Base-by-base conservation (phyloP, 2,329 filamentous ascomycete species). In the Colletotrichum echinochloae region DNA sequence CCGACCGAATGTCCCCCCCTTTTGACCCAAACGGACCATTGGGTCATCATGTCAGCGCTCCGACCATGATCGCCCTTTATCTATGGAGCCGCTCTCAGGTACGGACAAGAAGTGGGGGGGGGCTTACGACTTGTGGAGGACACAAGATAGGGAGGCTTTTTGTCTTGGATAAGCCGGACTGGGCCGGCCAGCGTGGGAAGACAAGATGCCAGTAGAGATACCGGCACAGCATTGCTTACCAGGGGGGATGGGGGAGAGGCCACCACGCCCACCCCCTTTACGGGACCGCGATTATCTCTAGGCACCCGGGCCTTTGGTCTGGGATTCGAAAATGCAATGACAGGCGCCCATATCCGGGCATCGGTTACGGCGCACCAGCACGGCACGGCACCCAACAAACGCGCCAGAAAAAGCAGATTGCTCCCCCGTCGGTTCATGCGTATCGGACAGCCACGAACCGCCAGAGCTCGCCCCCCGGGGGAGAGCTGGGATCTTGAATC, bases 351-450 rank as follows among this genome's bases (percentile, higher is more conserved):
- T n/a, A 30, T 61, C 46, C 20, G 20, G 20, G 35, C 33, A 26
- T 12, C 41, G 18, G n/a, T 7, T 8, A 26, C 26, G 33, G 46
- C 16, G 41, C 28, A 23, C 41, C 41, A 49, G 26, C 20, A 28
- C 5, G n/a, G 26, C 20, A 5, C n/a, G 6, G 7, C 7, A 33
- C 30, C 44, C 44, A 16, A 35, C 59, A 35, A 16, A n/a, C 57
- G 20, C 41, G 20, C n/a, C n/a, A n/a, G n/a, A n/a, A 23, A 46
- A 46, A n/a, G 41, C n/a, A 46, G 41, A 46, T 12, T n/a, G 11
- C 41, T 20, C 41, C 30, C 16, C 41, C 41, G 20, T n/a, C 12
- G 51, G 63, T 66, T 66, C 67, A 64, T 70, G 66, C 66, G 63
- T 66, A 61, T 70, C 63, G 37, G 48, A 33, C n/a, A 60, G 30